A percentile compares a stretch with the other conserved stretches of the same genome.
These are phyloP conservation scores for Solanum peruvianum DNA, from an alignment of 257 asterid genomes.

Conservation along the genomic window DNA sequence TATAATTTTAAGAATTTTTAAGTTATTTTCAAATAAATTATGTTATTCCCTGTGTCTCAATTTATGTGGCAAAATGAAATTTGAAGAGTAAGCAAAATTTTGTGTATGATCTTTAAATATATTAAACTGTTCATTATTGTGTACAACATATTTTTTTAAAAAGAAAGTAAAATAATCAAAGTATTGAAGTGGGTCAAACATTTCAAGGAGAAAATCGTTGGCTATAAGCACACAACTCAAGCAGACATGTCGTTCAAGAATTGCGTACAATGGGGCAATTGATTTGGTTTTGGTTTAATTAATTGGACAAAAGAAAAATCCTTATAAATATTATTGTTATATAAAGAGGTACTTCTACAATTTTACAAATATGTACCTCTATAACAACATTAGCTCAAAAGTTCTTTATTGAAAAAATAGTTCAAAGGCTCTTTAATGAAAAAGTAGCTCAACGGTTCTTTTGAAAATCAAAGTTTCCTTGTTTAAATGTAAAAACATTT, in stretches of 20 bases:
- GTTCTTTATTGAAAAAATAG: no score
- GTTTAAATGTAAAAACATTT: no score
- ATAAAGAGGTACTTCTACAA: background rate
- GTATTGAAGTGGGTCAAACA: background rate
- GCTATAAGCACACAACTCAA: background rate
- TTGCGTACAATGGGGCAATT: background rate
- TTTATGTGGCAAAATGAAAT: background rate
- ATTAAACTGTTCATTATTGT: background rate
- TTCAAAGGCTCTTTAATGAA: no score
- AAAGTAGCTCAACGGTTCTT: no score
- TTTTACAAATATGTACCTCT: background rate
- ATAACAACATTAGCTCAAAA: no score
- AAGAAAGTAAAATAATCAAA: no score
- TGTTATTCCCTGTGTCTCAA: accelerated
- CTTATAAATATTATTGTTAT: background rate
- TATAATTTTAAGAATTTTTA: no score
- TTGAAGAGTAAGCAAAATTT: background rate
- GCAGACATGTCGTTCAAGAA: background rate
- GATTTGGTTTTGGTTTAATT: background rate
- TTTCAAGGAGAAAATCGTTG: background rate
- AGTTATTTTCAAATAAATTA: no score
- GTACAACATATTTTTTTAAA: background rate
- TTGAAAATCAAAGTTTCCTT: no score
- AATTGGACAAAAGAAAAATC: no score
- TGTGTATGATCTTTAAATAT: background rate